Percentiles rank a stretch among this genome's conserved stretches.
These are phyloP conservation scores for Aspergillus sp. DNA, from an alignment of 2,329 filamentous ascomycete genomes.

Conservation along the genomic window DNA sequence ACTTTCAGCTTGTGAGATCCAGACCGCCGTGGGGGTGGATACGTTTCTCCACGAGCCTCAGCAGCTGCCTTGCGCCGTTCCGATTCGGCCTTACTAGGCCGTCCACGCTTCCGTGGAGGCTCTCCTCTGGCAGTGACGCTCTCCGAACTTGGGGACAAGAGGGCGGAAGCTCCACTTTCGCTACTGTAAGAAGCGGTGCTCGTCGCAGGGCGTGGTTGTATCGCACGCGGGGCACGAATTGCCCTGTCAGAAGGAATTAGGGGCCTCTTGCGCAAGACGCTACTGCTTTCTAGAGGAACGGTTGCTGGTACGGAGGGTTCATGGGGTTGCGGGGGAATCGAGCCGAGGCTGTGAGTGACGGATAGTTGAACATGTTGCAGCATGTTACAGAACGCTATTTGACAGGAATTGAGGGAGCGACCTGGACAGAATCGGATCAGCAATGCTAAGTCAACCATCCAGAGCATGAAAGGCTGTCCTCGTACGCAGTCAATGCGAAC, in stretches of 20 bases:
- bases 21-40: slow-evolving; percentile 36
- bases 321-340: slow-evolving; percentile 25
- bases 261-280: slow-evolving; percentile 34
- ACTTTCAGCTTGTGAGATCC: slow-evolving; percentile 30
- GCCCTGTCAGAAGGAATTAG: slow-evolving; percentile 34
- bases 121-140: slow-evolving; percentile 28
- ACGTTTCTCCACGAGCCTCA: slow-evolving; percentile 42
- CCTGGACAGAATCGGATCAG: slow-evolving; percentile 31
- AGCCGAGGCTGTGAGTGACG: slow-evolving; percentile 16
- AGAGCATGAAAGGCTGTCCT: background rate
- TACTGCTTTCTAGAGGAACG: slow-evolving; percentile 27
- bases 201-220: slow-evolving; percentile 42
- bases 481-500: background rate
- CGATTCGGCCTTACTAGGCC: slow-evolving; percentile 45
- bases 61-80: slow-evolving; percentile 42
- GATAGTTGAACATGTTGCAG: slow-evolving; percentile 27
- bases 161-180: slow-evolving; percentile 36
- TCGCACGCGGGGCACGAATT: slow-evolving; percentile 35
- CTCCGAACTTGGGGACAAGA: slow-evolving; percentile 39
- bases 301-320: slow-evolving; percentile 24
- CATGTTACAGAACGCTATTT: slow-evolving; percentile 39
- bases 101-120: slow-evolving; percentile 45
- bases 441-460: background rate
- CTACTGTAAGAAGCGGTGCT: slow-evolving; percentile 36
- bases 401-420: slow-evolving; percentile 43